phyloP scores from a whole-genome alignment of 1,284 basidiomycete genomes.

The Ustilago vetiveriae region DNA sequence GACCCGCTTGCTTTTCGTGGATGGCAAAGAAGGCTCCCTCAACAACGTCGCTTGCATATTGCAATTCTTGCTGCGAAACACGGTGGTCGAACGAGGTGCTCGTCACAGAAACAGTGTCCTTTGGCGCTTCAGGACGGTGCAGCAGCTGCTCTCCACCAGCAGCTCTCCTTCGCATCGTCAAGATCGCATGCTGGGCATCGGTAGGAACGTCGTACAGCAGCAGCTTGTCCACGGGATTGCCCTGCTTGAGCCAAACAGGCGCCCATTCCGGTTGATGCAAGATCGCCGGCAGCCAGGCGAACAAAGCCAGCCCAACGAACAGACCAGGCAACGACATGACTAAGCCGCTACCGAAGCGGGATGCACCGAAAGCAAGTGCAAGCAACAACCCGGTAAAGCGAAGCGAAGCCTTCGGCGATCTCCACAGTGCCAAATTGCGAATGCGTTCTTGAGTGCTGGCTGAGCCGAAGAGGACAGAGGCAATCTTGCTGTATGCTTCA shows the following conservation, averaged over 20 bases:
- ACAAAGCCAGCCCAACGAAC: slow-evolving; percentile 35
- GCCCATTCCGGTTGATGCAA: slow-evolving; percentile 46
- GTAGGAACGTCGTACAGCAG: slow-evolving; percentile 54
- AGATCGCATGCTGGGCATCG: slow-evolving; percentile 50
- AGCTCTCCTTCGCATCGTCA: slow-evolving; percentile 38
- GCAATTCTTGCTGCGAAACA: slow-evolving; percentile 20
- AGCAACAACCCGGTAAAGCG: slow-evolving; percentile 18
- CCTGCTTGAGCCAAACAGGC: slow-evolving; percentile 14
- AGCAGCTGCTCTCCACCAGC: slow-evolving; percentile 37
- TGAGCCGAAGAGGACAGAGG: slow-evolving; percentile 22
- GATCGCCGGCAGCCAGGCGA: slow-evolving; percentile 43
- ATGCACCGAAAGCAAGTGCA: slow-evolving; percentile 11
- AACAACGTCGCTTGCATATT: slow-evolving; percentile 21
- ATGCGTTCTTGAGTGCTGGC: slow-evolving; percentile 41
- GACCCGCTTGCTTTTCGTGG: slow-evolving; percentile 7
- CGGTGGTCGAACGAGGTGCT: slow-evolving; percentile 29
- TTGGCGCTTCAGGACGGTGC: background rate
- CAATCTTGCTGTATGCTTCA: slow-evolving; percentile 20
- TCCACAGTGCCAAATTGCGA: slow-evolving; percentile 36
- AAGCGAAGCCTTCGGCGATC: slow-evolving; percentile 37
- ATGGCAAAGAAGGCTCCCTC: slow-evolving; percentile 16
- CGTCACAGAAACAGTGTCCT: slow-evolving; percentile 1
- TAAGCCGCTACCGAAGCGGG: slow-evolving; percentile 5
- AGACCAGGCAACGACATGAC: slow-evolving; percentile 30
- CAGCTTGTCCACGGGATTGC: slow-evolving; percentile 31